Base-by-base conservation (phyloP, 2,329 filamentous ascomycete genomes). In the Curvularia sp. region DNA sequence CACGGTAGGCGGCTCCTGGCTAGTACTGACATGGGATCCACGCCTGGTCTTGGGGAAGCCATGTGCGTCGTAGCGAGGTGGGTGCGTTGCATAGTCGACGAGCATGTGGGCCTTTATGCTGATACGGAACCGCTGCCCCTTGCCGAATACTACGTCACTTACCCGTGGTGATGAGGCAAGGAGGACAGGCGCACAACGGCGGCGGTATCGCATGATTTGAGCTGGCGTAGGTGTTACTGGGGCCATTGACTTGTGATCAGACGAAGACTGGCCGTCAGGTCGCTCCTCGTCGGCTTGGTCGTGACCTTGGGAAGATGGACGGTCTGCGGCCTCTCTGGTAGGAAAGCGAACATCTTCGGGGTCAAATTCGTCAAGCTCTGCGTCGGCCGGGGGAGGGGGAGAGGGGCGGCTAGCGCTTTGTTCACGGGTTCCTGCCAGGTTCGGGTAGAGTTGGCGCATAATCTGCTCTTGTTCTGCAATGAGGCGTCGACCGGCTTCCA, bases 391-490 rank as follows among this genome's bases (percentile, higher is more conserved):
- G 9, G 64, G 57, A 13, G 60, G 49, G 9, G 64, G 57, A 13
- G 60, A 43, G 47, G 66, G 39, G 38, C 59, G 52, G 39, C 56
- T 22, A 57, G 58, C 13, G 39, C 53, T 58, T 41, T 63, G 57
- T 18, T 63, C 57, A 10, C 57, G 56, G 33, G 53, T 51, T 22
- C 53, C 54, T 4, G 76, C 78, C 33, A 83, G 73, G 33, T 77
- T 71, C 10, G 81, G 81, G 62, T 81, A 83, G 64, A 82, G 75
- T 26, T 78, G 73, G 44, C 78, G 75, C 60, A 83, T 76, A 52
- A 83, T 79, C 15, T 77, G 78, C 66, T 83, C 80, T 59, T 83
- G 81, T 68, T 83, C 77, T 18, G 77, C 79, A 49, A 83, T 73
- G 44, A 83, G 69, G 35, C 73, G 68, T 15, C 78, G 73, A 30